phyloP scores from a whole-genome alignment of 768 basidiomycete genomes.

The Lactarius quietus region DNA sequence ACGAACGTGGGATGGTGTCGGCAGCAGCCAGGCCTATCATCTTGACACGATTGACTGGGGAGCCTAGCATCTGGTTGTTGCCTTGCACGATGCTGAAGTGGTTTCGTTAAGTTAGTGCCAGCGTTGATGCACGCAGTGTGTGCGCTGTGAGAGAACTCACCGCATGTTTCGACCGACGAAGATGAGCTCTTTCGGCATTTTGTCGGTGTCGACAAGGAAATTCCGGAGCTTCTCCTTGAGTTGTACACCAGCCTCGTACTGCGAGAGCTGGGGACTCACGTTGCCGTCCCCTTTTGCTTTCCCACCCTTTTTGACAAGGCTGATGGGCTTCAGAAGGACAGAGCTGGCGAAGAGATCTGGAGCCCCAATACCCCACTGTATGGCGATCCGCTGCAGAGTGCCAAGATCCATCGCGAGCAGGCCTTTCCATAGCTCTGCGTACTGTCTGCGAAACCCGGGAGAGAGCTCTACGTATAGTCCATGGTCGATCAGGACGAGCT shows the following conservation, averaged over 20 bases:
- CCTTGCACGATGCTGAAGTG: conserved; percentile 38
- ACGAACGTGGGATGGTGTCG: conserved; percentile 50
- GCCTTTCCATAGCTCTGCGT: conserved; percentile 73
- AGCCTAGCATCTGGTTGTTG: conserved; percentile 80
- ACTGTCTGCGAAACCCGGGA: conserved; percentile 66
- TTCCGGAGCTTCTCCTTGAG: conserved; percentile 66
- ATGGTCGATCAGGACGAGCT: conserved; percentile 87
- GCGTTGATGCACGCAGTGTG: not conserved
- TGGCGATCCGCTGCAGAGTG: conserved; percentile 48
- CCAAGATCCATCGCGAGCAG: conserved; percentile 55
- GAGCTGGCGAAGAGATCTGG: conserved; percentile 75
- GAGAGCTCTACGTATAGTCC: conserved; percentile 79
- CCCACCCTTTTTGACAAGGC: conserved; percentile 34
- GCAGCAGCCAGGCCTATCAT: conserved; percentile 85
- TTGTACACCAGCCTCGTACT: conserved; percentile 64
- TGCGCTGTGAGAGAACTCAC: conserved; percentile 29
- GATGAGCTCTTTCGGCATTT: conserved; percentile 72
- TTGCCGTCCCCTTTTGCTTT: conserved; percentile 30
- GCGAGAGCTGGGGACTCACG: conserved; percentile 40
- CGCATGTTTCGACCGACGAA: conserved; percentile 79
- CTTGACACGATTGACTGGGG: conserved; percentile 87
- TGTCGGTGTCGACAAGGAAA: conserved; percentile 70
- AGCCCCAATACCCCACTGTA: conserved; percentile 63
- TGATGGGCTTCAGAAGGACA: conserved; percentile 61
- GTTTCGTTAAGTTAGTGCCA: not conserved